phyloP scores from a whole-genome alignment of 1,139 yeast genomes.

The Saccharomycopsis crataegensis region DNA sequence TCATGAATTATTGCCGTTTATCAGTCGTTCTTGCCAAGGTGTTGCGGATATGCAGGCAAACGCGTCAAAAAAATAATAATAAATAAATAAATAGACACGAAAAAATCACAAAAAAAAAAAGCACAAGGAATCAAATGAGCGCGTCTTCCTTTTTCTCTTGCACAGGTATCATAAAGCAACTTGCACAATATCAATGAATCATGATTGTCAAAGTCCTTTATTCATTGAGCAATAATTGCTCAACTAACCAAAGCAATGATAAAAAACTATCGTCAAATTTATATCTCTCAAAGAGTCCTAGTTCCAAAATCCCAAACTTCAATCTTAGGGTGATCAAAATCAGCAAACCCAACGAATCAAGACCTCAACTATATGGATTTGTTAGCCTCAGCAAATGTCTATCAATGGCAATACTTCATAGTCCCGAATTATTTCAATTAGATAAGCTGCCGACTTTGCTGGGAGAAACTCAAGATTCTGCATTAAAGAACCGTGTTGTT shows the following conservation, averaged over 20 bases:
- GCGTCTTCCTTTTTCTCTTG: not conserved
- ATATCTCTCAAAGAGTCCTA: constrained; percentile 7
- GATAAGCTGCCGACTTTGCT: not conserved
- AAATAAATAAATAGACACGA: not conserved
- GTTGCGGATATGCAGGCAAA: not conserved
- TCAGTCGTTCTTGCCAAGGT: too few species aligned
- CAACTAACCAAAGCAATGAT: too few species aligned
- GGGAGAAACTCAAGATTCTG: not conserved
- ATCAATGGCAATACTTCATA: constrained; percentile 7
- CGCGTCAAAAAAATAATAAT: not conserved
- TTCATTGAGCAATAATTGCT: constrained; percentile 6
- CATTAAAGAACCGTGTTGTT: not conserved
- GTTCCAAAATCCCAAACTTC: constrained; percentile 4
- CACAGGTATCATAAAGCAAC: too few species aligned
- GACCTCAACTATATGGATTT: constrained; percentile 1
- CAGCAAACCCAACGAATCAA: not conserved
- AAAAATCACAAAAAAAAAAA: not conserved
- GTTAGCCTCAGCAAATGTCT: constrained; percentile 9
- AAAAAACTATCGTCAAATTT: not conserved
- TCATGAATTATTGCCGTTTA: too few species aligned
- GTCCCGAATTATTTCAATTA: constrained; percentile 16
- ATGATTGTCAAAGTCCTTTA: constrained; percentile 18
- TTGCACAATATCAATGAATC: not conserved
- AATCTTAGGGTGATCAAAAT: not conserved
- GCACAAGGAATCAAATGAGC: not conserved